A percentile compares a stretch with the other conserved stretches of the same genome.
Evolutionary conservation across 176 grass and related monocot genomes (phyloP).

Genomic region (Puccinellia tenuiflora): DNA sequence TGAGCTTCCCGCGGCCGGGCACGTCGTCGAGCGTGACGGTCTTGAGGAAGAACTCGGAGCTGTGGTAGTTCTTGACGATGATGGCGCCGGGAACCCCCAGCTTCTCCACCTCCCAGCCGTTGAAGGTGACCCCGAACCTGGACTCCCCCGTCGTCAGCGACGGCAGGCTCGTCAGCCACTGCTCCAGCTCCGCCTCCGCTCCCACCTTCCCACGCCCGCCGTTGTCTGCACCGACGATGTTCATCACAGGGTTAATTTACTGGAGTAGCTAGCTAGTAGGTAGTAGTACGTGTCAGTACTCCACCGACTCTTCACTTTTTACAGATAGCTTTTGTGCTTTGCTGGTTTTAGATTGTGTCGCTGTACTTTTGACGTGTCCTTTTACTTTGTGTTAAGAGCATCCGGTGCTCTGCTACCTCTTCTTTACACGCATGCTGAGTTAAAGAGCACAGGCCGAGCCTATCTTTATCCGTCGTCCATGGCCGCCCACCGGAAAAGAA

Average conservation of each 20-base stretch:
- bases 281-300: not conserved
- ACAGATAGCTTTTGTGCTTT: not conserved
- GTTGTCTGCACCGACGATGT: slow-evolving; percentile 31
- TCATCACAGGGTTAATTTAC: no score
- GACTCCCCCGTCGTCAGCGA: slow-evolving; percentile 49
- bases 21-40: slow-evolving; percentile 57
- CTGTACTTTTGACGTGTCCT: not conserved
- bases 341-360: not conserved
- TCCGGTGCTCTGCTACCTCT: not conserved
- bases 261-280: no score
- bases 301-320: not conserved
- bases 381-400: not conserved
- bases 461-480: not conserved
- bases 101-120: slow-evolving; percentile 63
- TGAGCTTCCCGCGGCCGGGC: slow-evolving; percentile 32
- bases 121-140: slow-evolving; percentile 42
- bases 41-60: slow-evolving; percentile 68
- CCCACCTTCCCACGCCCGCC: slow-evolving; percentile 40
- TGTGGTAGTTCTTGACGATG: slow-evolving; percentile 58
- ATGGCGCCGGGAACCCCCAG: slow-evolving; percentile 54
- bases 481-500: not conserved
- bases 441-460: not conserved
- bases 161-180: slow-evolving; percentile 39
- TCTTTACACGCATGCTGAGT: no score
- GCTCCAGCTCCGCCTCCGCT: slow-evolving; percentile 42